A percentile compares a stretch with the other conserved stretches of the same genome.
Conservation (phyloP, 441 rosid species). For the Hura crepitans region DNA sequence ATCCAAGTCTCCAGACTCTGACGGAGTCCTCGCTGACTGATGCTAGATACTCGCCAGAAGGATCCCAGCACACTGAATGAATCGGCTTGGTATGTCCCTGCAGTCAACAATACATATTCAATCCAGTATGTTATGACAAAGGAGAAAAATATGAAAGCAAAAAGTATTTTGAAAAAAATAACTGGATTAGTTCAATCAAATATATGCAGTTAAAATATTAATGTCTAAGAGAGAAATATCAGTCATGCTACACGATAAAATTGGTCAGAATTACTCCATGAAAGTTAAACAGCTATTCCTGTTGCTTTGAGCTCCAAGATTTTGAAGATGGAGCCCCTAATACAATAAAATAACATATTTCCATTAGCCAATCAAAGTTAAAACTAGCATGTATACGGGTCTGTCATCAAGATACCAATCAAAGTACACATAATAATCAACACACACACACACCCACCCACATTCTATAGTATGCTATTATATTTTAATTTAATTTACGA, state of each 20-base stretch:
- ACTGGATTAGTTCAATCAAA: not conserved
- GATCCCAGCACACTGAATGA: slow-evolving; percentile 86
- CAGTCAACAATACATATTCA: slow-evolving; percentile 13
- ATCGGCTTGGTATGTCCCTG: slow-evolving; percentile 79
- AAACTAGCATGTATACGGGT: not conserved
- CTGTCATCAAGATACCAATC: not conserved
- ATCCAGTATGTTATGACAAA: not conserved
- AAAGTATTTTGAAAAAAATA: not conserved
- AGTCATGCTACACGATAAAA: not conserved
- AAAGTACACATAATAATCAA: too few relatives aligned
- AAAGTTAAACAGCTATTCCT: not conserved
- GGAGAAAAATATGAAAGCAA: not conserved
- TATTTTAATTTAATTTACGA: too few relatives aligned
- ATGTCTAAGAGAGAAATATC: not conserved
- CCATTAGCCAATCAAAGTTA: not conserved
- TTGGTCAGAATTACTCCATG: too few relatives aligned
- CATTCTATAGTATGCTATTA: too few relatives aligned
- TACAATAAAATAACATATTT: not conserved
- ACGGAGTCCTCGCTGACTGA: slow-evolving; percentile 89
- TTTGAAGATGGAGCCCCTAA: not conserved
- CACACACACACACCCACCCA: too few relatives aligned
- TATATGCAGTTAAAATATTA: not conserved
- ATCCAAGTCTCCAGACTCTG: slow-evolving; percentile 78
- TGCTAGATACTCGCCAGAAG: slow-evolving; percentile 73
- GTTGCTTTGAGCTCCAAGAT: not conserved